A percentile compares a stretch with the other conserved stretches of the same genome.
phyloP scores from a whole-genome alignment of 108 stramenopile genomes.

The Schizochytrium sp. region DNA sequence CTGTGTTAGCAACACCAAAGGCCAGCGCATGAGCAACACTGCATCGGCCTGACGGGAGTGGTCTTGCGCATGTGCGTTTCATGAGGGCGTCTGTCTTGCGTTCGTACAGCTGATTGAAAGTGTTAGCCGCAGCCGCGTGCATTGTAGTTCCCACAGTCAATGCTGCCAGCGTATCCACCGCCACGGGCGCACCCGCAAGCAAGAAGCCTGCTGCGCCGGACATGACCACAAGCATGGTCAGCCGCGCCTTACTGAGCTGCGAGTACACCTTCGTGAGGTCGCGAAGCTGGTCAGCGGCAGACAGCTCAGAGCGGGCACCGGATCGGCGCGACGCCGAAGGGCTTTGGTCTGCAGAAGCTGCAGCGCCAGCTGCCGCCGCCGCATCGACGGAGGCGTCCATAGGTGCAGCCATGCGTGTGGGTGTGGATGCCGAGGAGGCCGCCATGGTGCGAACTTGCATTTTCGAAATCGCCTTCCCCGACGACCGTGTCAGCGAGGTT shows the following conservation, averaged over 20 bases:
- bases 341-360: too few species aligned
- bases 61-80: constrained; percentile 92
- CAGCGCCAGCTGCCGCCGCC: too few species aligned
- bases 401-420: too few species aligned
- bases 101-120: constrained; percentile 92
- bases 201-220: constrained; percentile 92
- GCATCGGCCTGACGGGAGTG: constrained; percentile 85
- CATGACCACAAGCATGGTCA: constrained; percentile 88
- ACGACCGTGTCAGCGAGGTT: too few species aligned
- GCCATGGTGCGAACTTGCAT: too few species aligned
- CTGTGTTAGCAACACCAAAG: constrained; percentile 82
- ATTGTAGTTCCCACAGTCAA: constrained; percentile 90
- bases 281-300: constrained; percentile 28
- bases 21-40: constrained; percentile 75
- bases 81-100: constrained; percentile 83
- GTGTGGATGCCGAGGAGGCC: too few species aligned
- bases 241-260: constrained; percentile 83
- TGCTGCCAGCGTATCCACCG: constrained; percentile 72
- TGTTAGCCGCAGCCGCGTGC: constrained; percentile 89
- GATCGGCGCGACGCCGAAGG: too few species aligned
- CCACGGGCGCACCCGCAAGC: constrained; percentile 87
- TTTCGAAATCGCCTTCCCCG: too few species aligned
- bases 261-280: constrained; percentile 15
- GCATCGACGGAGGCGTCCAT: too few species aligned
- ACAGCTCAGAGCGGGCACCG: neutral